phyloP scores from a whole-genome alignment of 192 early-diverging fungal genomes.

The Umbelopsis vinacea region DNA sequence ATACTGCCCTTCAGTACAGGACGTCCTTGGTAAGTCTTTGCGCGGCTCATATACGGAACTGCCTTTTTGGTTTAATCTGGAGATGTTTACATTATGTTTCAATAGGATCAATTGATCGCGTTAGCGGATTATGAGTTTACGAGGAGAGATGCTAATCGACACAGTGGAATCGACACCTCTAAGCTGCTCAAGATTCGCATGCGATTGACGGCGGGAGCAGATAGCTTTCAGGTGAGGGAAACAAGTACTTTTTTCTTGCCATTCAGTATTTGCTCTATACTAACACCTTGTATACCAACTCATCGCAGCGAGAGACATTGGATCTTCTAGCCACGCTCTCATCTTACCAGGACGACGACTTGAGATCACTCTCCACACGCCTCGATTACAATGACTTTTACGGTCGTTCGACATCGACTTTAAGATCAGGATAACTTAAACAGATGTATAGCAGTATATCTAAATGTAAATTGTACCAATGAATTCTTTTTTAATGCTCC shows the following conservation, averaged over 20 bases:
- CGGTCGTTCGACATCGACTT: not conserved
- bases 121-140: slow-evolving; percentile 49
- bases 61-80: no score
- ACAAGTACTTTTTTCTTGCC: not conserved
- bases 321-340: slow-evolving; percentile 44
- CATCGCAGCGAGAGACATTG: slow-evolving; percentile 39
- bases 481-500: not conserved
- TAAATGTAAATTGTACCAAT: slow-evolving; percentile 4
- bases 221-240: slow-evolving; percentile 40
- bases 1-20: slow-evolving; percentile 67
- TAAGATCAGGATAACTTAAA: not conserved
- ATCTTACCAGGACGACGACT: slow-evolving; percentile 69
- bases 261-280: slow-evolving; percentile 29
- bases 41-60: no score
- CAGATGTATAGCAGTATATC: slow-evolving; percentile 10
- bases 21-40: slow-evolving; percentile 19
- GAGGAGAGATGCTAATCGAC: slow-evolving; percentile 30
- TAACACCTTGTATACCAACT: slow-evolving; percentile 11
- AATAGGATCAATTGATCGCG: slow-evolving; percentile 53
- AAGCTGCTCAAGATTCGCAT: slow-evolving; percentile 31
- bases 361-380: slow-evolving; percentile 74
- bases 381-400: slow-evolving; percentile 87
- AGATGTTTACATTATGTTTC: not conserved
- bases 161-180: not conserved
- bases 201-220: slow-evolving; percentile 21